Evolutionary conservation across 768 basidiomycete genomes (phyloP), one percentile per base, ranked within the genome.

Genomic region (Suillus variegatus): DNA sequence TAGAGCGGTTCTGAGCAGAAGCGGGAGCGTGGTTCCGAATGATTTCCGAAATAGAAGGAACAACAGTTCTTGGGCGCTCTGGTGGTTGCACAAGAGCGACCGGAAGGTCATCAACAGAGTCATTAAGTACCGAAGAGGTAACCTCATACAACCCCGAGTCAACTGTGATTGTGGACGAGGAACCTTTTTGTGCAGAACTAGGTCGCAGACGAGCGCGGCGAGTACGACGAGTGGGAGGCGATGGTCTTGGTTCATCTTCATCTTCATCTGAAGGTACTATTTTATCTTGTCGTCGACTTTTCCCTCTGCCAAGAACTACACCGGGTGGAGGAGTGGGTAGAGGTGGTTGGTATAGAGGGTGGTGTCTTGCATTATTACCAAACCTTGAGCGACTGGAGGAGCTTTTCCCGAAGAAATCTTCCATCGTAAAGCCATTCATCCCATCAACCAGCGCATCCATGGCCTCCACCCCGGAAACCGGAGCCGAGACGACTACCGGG

Each of bases 371-470:
- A 68, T 88, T 86, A 25, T 88, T 86, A 25, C 80, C 82, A 71
- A 87, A 86, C 66, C 87, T 83, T 57, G 83, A 76, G 18, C 86
- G 83, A 71, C 74, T 79, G 38, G 85, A 82, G 16, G 82, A 68
- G 61, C 79, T 77, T 52, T 70, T 79, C 61, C 71, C 80, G 67
- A 85, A 80, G 62, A 86, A 75, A 67, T 88, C 82, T 63, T 91
- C 88, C 52, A 83, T 85, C 43, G 77, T 81, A 36, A 75, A 74
- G 35, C 89, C 89, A 72, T 94, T 95, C 93, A 95, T 94, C 10
- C 91, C 91, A 68, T 94, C 93, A 8, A 95, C 93, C 62, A 95
- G 77, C 14, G 93, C 93, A 73, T 95, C 93, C 88, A 95, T 91
- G 10, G 87, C 88, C 78, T 94, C 93, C 10, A 95, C 92, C 2